phyloP scores from a whole-genome alignment of 2,329 filamentous ascomycete genomes.

The Alternaria sp. region DNA sequence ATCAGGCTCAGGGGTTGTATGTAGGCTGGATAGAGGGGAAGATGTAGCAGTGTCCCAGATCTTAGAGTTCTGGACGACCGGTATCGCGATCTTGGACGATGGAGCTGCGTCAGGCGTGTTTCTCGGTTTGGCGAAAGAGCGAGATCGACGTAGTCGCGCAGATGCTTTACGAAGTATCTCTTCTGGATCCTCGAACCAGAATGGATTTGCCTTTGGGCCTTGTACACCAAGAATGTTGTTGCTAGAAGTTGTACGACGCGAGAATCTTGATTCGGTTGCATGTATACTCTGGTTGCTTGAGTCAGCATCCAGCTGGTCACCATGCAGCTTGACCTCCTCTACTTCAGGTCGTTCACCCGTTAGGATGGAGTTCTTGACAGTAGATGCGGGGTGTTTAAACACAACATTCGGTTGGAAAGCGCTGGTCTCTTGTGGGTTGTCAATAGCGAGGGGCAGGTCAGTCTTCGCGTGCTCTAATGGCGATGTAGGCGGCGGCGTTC shows the following conservation, averaged over 20 bases:
- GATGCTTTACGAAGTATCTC: slow-evolving; percentile 24
- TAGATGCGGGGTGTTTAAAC: not conserved
- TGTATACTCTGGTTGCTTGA: not conserved
- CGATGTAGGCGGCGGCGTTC: not conserved
- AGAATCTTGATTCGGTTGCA: not conserved
- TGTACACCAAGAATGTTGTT: slow-evolving; percentile 19
- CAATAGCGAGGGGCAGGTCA: not conserved
- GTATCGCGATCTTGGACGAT: not conserved
- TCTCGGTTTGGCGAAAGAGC: slow-evolving; percentile 12
- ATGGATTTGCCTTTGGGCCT: slow-evolving; percentile 23
- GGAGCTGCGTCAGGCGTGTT: not conserved
- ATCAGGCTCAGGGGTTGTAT: slow-evolving; percentile 14
- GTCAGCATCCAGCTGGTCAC: not conserved
- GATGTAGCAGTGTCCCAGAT: slow-evolving; percentile 3
- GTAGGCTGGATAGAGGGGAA: slow-evolving; percentile 23
- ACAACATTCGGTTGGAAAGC: not conserved
- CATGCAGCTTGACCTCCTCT: not conserved
- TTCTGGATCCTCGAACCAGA: slow-evolving; percentile 29
- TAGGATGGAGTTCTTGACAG: not conserved
- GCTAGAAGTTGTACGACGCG: slow-evolving; percentile 6
- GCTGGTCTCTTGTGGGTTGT: not conserved
- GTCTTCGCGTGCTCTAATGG: not conserved
- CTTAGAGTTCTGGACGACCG: not conserved
- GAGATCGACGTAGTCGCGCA: slow-evolving; percentile 12
- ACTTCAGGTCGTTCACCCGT: not conserved